These are phyloP conservation scores for Colletotrichum magnum DNA, from an alignment of 2,329 filamentous ascomycete species.

Conservation along the genomic window DNA sequence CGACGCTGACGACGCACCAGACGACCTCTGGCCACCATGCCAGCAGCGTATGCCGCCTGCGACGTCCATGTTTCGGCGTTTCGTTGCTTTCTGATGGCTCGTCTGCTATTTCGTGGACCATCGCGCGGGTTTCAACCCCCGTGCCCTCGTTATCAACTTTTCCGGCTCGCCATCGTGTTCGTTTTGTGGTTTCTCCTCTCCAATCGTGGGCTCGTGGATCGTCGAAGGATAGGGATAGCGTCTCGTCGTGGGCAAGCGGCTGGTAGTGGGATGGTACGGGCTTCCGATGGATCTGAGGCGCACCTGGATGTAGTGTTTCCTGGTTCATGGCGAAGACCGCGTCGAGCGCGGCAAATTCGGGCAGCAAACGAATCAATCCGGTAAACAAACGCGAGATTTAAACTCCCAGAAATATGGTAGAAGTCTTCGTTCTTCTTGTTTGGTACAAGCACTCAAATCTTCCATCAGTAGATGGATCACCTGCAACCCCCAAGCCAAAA, in stretches of 20 bases:
- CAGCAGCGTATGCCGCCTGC: not conserved
- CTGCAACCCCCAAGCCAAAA: no score
- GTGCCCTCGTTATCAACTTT: not conserved
- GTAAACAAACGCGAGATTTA: no score
- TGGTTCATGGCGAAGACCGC: no score
- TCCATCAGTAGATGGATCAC: no score
- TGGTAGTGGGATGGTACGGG: not conserved
- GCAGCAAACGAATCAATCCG: no score
- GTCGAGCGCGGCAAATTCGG: no score
- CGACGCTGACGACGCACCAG: constrained; percentile 2
- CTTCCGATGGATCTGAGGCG: not conserved
- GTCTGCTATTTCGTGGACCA: not conserved
- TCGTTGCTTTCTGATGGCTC: not conserved
- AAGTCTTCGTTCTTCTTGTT: no score
- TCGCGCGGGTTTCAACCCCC: not conserved
- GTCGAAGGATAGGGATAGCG: not conserved
- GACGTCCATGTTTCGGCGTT: not conserved
- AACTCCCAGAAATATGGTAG: no score
- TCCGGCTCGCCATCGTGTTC: not conserved
- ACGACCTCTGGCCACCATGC: constrained; percentile 18
- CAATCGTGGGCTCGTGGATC: not conserved
- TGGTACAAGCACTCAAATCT: no score
- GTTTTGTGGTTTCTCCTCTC: not conserved
- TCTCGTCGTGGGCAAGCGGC: not conserved
- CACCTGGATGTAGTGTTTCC: no score